Evolutionary conservation across 805 yeast species (phyloP).

Genomic region (Hanseniaspora guilliermondii): DNA sequence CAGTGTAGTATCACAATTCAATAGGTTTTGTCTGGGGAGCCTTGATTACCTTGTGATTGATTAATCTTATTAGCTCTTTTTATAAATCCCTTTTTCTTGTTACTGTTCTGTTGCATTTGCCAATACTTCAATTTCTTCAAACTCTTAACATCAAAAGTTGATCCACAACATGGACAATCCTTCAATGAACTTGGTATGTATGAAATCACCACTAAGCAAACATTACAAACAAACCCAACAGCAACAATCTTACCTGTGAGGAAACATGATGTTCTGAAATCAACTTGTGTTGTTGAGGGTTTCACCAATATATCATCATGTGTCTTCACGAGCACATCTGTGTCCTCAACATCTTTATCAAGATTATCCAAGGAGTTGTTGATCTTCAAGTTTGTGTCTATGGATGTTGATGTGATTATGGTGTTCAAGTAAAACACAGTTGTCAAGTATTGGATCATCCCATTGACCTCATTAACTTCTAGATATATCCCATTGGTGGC

Average conservation of each 20-base stretch:
- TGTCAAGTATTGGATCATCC: conserved; percentile 67
- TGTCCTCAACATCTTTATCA: not conserved
- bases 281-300: conserved; percentile 76
- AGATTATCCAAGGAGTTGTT: conserved; percentile 7
- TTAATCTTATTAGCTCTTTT: not conserved
- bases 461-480: conserved; percentile 51
- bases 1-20: not conserved
- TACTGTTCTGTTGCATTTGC: conserved; percentile 6
- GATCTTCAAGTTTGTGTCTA: conserved; percentile 10
- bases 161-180: conserved; percentile 75
- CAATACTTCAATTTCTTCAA: conserved; percentile 35
- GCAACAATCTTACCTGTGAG: conserved; percentile 83
- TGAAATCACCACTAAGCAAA: conserved; percentile 71
- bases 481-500: conserved; percentile 86
- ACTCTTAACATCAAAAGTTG: conserved; percentile 56
- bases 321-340: conserved; percentile 56
- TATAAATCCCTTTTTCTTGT: conserved; percentile 38
- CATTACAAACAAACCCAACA: conserved; percentile 88
- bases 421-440: conserved; percentile 51
- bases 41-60: not conserved
- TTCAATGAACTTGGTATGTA: conserved; percentile 48
- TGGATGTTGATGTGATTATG: conserved; percentile 8
- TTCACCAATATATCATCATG: conserved; percentile 62
- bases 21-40: not conserved
- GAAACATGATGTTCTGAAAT: conserved; percentile 90